Conservation (phyloP, 768 basidiomycete genomes). For the Rhizopogon sp. region DNA sequence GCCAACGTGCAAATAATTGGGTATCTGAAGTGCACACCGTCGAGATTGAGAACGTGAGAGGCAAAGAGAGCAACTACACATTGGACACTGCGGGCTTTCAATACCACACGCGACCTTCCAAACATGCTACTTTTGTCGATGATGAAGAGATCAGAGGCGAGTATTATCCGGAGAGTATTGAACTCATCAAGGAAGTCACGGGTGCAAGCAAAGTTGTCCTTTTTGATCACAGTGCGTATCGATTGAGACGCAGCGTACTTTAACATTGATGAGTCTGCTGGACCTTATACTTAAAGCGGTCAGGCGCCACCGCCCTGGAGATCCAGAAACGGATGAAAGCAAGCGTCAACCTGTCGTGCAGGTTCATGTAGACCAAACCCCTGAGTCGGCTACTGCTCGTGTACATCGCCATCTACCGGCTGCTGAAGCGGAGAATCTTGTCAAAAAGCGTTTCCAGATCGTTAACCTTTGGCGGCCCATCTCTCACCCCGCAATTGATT, state of each 20-base stretch:
- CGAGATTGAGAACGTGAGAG: constrained; percentile 49
- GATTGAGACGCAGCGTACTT: background rate
- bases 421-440: constrained; percentile 36
- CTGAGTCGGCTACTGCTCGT: constrained; percentile 36
- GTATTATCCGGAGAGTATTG: constrained; percentile 59
- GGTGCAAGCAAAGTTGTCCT: constrained; percentile 57
- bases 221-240: constrained; percentile 57
- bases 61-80: constrained; percentile 37
- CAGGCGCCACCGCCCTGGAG: constrained; percentile 38
- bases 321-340: constrained; percentile 28
- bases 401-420: constrained; percentile 48
- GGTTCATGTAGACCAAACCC: constrained; percentile 52
- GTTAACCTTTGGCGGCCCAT: constrained; percentile 63
- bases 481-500: constrained; percentile 39
- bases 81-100: constrained; percentile 53
- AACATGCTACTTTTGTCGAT: constrained; percentile 42
- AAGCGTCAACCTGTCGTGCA: constrained; percentile 37
- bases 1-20: constrained; percentile 35
- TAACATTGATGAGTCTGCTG: background rate
- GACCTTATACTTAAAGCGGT: constrained; percentile 27
- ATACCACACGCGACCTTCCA: constrained; percentile 32
- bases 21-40: constrained; percentile 22
- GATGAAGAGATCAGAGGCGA: constrained; percentile 48
- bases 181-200: constrained; percentile 53
- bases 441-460: constrained; percentile 49